A percentile compares a stretch with the other conserved stretches of the same genome.
phyloP scores from a whole-genome alignment of 371 early-diverging fungal species.

The Haplosporangium sp. region DNA sequence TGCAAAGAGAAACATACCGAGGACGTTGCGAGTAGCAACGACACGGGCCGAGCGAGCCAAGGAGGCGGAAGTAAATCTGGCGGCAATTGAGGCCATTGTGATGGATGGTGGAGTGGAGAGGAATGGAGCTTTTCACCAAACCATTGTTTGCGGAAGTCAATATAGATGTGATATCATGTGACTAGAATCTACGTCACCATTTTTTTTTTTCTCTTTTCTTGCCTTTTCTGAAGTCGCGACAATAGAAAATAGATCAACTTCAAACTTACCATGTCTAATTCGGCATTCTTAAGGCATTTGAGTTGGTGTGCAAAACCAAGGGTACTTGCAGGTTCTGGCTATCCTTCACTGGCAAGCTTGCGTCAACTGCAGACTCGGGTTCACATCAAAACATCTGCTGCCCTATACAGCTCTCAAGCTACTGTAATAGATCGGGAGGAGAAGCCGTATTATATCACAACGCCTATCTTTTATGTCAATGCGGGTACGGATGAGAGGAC shows the following conservation, averaged over 20 bases:
- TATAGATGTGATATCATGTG: too few relatives aligned
- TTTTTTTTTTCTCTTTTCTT: too few relatives aligned
- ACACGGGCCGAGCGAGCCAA: conserved; percentile 43
- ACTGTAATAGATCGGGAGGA: conserved; percentile 5
- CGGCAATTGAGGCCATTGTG: conserved; percentile 49
- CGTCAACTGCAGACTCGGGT: background rate
- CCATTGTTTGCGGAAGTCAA: too few relatives aligned
- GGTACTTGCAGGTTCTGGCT: conserved; percentile 3
- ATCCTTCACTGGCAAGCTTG: conserved; percentile 6
- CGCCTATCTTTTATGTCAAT: conserved; percentile 98
- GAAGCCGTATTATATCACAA: conserved; percentile 75
- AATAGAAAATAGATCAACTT: background rate
- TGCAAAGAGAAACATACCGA: conserved; percentile 31
- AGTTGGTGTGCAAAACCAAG: conserved; percentile 10
- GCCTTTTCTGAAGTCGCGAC: too few relatives aligned
- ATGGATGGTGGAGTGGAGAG: conserved; percentile 13
- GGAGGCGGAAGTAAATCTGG: conserved; percentile 48
- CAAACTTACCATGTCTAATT: conserved; percentile 20
- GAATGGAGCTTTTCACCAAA: conserved; percentile 7
- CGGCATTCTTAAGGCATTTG: conserved; percentile 29
- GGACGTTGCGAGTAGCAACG: conserved; percentile 51
- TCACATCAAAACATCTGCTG: conserved; percentile 14
- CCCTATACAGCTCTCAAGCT: conserved; percentile 20
- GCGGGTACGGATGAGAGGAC: conserved; percentile 66
- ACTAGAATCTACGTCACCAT: too few relatives aligned